A percentile compares a stretch with the other conserved stretches of the same genome.
Conservation (phyloP, 306 rosid species). For the Cicer yamashitae region DNA sequence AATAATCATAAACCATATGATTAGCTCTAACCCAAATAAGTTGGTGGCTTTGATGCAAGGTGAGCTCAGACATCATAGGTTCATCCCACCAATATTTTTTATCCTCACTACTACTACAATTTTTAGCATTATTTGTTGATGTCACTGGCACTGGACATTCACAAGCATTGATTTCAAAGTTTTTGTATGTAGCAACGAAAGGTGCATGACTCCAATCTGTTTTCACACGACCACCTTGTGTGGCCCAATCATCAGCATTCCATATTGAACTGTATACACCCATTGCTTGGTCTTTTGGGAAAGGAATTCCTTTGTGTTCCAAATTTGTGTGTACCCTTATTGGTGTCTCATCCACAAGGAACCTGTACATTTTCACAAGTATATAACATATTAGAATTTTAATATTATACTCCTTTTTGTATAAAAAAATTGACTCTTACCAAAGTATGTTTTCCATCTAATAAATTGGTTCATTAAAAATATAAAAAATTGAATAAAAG, state of each 20-base stretch:
- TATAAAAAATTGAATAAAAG: too few relatives aligned
- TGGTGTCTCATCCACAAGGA: conserved; percentile 82
- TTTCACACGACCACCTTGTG: conserved; percentile 94
- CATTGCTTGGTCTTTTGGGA: conserved; percentile 89
- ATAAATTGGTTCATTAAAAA: too few relatives aligned
- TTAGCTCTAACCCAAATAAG: conserved; percentile 87
- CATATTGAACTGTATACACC: conserved; percentile 93
- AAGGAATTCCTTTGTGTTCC: conserved; percentile 82
- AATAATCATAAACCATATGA: conserved; percentile 91
- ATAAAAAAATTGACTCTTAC: too few relatives aligned
- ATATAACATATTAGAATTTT: neutral
- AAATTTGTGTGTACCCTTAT: conserved; percentile 80
- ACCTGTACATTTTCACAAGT: conserved; percentile 47
- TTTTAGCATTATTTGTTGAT: conserved; percentile 49
- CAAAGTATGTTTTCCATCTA: too few relatives aligned
- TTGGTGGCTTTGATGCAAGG: conserved; percentile 88
- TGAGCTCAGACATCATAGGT: conserved; percentile 65
- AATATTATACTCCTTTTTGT: too few relatives aligned
- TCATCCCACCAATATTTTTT: conserved; percentile 92
- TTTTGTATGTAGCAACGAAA: conserved; percentile 70
- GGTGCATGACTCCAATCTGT: conserved; percentile 98
- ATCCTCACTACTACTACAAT: conserved; percentile 62
- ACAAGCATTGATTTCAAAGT: conserved; percentile 74
- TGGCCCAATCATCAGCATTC: conserved; percentile 99
- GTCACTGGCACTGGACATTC: conserved; percentile 54